phyloP scores from a whole-genome alignment of 2,329 filamentous ascomycete species.

The Pseudocercospora crystallina region DNA sequence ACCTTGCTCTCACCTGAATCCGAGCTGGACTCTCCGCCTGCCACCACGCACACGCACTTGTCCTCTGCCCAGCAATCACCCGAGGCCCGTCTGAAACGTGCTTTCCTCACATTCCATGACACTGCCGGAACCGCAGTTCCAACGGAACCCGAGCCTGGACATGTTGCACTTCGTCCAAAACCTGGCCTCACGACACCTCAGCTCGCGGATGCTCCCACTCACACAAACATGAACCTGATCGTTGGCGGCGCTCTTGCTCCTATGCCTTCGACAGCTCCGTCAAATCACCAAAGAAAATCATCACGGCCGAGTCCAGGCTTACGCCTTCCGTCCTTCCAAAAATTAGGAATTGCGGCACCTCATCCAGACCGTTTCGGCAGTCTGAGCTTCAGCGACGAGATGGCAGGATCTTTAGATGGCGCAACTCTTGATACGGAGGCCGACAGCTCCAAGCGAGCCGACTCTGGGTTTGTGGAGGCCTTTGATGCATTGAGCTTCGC shows the following conservation, averaged over 20 bases:
- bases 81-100: conserved; percentile 6
- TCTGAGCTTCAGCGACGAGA: conserved; percentile 23
- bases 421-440: background rate
- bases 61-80: conserved; percentile 1
- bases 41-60: too few relatives aligned
- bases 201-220: conserved; percentile 15
- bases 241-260: conserved; percentile 32
- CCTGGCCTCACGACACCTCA: conserved; percentile 21
- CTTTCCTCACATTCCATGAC: conserved; percentile 12
- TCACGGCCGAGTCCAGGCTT: conserved; percentile 38
- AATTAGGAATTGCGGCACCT: conserved; percentile 51
- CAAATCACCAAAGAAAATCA: conserved; percentile 11
- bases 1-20: too few relatives aligned
- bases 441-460: background rate
- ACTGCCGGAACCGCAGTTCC: conserved; percentile 10
- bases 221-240: conserved; percentile 27
- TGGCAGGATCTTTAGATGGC: background rate
- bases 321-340: conserved; percentile 55
- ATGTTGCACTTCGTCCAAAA: background rate
- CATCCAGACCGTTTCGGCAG: conserved; percentile 42
- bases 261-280: conserved; percentile 5
- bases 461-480: conserved; percentile 14
- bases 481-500: conserved; percentile 11
- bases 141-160: conserved; percentile 10
- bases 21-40: too few relatives aligned